Base-by-base conservation (phyloP, 352 stramenopile species). In the Phytophthora pluvialis region DNA sequence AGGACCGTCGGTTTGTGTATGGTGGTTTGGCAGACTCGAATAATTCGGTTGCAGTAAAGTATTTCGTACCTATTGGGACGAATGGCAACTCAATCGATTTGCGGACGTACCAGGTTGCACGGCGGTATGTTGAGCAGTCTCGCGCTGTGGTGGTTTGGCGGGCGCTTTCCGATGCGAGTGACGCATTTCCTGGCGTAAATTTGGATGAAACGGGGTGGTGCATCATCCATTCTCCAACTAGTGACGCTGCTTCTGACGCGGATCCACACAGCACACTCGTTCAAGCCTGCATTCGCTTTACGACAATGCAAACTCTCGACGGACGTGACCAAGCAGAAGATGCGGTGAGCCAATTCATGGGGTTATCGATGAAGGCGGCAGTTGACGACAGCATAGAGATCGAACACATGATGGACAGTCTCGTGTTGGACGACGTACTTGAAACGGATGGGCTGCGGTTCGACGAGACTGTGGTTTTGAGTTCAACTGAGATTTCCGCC, bases 321-420 rank as follows among this genome's bases (percentile, higher is more conserved):
- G 9, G 11, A 18, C 6, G 10, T 18, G 42, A 48, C 35, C 21
- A 21, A 21, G 13, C 35, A 42, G 3, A 5, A 48, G 18, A 32
- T 32, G 18, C 18, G 42, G 5, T 48, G 42, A 31, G 21, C 6
- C 10, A 48, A 18, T 48, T 48, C 11, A 16, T 16, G 12, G 13
- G 18, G 26, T 3, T 48, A 10, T 18, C 42, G 21, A 48, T 48
- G 21, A 4, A 13, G 16, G 7, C 16, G 18, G 42, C 12, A 29
- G 21, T 33, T 15, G 21, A 48, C 26, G 42, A 48, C 15, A 18
- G 3, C 21, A 11, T 48, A 3, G 42, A 48, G 11, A 48, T 48
- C 21, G 18, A 48, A 3, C 21, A 33, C 42, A 48, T 48, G 42
- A 48, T 48, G 8, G 42, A 48, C 11, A 48, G 42, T 48, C 13